These are phyloP conservation scores for Trametes coccinea DNA, from an alignment of 768 basidiomycete genomes.

Conservation along the genomic window DNA sequence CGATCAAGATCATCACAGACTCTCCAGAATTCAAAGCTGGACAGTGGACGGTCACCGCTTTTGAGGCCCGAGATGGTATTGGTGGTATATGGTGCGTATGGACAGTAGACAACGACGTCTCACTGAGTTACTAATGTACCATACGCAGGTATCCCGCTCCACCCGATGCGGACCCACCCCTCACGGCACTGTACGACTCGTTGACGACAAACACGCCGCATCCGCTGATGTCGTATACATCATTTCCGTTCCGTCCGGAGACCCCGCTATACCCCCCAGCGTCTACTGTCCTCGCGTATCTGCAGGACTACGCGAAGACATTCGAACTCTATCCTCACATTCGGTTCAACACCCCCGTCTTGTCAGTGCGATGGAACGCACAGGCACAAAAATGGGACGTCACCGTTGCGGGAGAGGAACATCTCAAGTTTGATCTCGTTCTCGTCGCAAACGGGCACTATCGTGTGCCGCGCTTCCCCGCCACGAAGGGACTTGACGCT, in stretches of 20 bases:
- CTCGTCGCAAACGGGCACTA: constrained; percentile 80
- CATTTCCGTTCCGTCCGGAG: constrained; percentile 66
- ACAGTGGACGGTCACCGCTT: constrained; percentile 59
- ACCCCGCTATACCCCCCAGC: constrained; percentile 72
- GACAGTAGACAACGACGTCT: not conserved
- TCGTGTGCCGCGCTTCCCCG: constrained; percentile 63
- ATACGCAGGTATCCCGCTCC: constrained; percentile 53
- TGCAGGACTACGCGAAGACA: constrained; percentile 61
- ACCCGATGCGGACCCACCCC: constrained; percentile 51
- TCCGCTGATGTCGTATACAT: constrained; percentile 69
- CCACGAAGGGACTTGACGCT: constrained; percentile 53
- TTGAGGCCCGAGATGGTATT: constrained; percentile 64
- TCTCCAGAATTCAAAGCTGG: constrained; percentile 56
- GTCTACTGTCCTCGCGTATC: constrained; percentile 60
- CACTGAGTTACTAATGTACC: not conserved
- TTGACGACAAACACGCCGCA: constrained; percentile 83
- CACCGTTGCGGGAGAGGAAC: constrained; percentile 32
- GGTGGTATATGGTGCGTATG: constrained; percentile 75
- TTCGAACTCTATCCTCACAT: constrained; percentile 66
- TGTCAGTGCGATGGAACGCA: constrained; percentile 42
- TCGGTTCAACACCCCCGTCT: constrained; percentile 59
- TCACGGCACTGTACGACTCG: constrained; percentile 75
- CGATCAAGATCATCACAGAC: constrained; percentile 64
- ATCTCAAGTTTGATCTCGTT: constrained; percentile 55
- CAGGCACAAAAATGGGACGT: constrained; percentile 48